Evolutionary conservation across 108 stramenopile species (phyloP), one percentile per base, ranked within the genome.

Genomic region (Cyclotella cryptica): DNA sequence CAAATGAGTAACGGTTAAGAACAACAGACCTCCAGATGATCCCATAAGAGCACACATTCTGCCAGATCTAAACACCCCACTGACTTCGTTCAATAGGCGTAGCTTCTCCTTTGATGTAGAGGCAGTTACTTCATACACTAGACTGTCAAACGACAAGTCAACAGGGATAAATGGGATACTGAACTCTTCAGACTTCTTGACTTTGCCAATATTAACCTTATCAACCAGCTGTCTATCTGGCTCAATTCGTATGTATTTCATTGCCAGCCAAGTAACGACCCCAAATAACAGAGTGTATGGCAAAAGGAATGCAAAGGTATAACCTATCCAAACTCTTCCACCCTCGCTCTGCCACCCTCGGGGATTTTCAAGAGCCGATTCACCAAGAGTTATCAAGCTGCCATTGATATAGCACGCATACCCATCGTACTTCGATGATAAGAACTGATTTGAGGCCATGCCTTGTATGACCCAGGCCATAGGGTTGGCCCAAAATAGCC

Each of bases 11-110:
- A 70, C n/a, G 29, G 4, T 28, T 15, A 8, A 65, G 0, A 66
- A 43, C 12, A 66, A 76, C 74, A 58, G 80, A 55, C 83, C 85
- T 46, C 90, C 89, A 59, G 71, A 77, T 21, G 67, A 80, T 10
- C 92, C 89, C 92, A 93, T 90, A 42, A 93, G 47, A 3, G 88
- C 87, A 67, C 79, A 81, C 92, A 93, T 88, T 42, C 89, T 59
- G 45, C 88, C 90, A 17, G 85, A 61, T 74, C 66, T 77, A 55
- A 92, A 90, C 10, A 82, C 78, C 13, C 92, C 92, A 72, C 84
- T 88, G 17, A 92, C 77, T 43, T 84, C 69, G 53, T 88, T 78
- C 29, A 92, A 67, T 26, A 92, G 72, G 28, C 87, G 83, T 12
- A 92, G 79, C 24, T 70, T 79, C 43, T 86, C 86, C 18, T 77